Evolutionary conservation across 2,329 filamentous ascomycete genomes (phyloP).

Genomic region (Fusarium buxicola): DNA sequence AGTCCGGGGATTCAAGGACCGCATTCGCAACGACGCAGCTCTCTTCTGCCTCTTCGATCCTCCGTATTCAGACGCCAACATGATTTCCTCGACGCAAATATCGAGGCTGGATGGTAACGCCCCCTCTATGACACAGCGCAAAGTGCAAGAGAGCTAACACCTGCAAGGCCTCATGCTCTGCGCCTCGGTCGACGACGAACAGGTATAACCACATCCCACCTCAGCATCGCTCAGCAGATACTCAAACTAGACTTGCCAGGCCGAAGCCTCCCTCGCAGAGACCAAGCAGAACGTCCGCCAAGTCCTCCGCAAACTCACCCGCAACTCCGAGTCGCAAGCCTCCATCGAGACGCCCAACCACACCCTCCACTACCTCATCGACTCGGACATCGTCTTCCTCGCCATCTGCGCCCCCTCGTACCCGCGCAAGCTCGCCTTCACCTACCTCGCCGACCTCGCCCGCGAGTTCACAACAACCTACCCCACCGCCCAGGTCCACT

Average conservation of each 20-base stretch:
- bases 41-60: conserved; percentile 3
- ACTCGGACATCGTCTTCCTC: conserved; percentile 86
- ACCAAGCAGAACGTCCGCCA: conserved; percentile 93
- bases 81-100: conserved; percentile 96
- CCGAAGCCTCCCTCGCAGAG: conserved; percentile 82
- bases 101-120: conserved; percentile 85
- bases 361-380: conserved; percentile 91
- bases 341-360: conserved; percentile 87
- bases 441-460: conserved; percentile 92
- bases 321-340: conserved; percentile 90
- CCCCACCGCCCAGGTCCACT: conserved; percentile 77
- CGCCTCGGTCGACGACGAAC: conserved; percentile 92
- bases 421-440: conserved; percentile 97
- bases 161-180: conserved; percentile 87
- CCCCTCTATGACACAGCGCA: conserved; percentile 3
- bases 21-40: conserved; percentile 18
- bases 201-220: conserved; percentile 60
- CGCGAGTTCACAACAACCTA: conserved; percentile 93
- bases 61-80: conserved; percentile 50
- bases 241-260: conserved; percentile 46
- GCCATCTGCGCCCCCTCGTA: conserved; percentile 94
- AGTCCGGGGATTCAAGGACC: conserved; percentile 20
- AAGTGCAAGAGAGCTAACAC: conserved; percentile 29
- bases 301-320: conserved; percentile 87
- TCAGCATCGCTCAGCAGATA: not conserved